phyloP scores from a whole-genome alignment of 306 rosid species.

The Pyrus betulifolia region DNA sequence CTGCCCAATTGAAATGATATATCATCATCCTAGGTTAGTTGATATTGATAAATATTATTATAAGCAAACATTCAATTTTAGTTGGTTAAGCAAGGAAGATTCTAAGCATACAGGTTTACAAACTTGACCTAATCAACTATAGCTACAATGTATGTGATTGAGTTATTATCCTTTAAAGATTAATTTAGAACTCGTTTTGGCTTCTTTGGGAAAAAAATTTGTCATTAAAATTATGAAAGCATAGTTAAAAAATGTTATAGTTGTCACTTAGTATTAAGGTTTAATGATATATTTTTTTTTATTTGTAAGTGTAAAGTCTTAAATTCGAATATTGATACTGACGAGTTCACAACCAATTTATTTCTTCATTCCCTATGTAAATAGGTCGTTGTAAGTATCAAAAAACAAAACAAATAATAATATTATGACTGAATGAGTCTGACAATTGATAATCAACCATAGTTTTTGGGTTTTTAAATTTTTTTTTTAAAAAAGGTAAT shows the following conservation, averaged over 20 bases:
- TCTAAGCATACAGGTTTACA: not conserved
- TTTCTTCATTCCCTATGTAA: too few relatives aligned
- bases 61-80: not conserved
- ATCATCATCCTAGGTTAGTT: not conserved
- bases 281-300: too few relatives aligned
- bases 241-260: not conserved
- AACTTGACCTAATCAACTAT: not conserved
- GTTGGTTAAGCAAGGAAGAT: not conserved
- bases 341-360: too few relatives aligned
- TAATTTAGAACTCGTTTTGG: not conserved
- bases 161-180: not conserved
- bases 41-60: not conserved
- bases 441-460: too few relatives aligned
- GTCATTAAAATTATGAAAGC: not conserved
- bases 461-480: too few relatives aligned
- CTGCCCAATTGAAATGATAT: not conserved
- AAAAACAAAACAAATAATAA: too few relatives aligned
- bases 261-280: too few relatives aligned
- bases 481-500: too few relatives aligned
- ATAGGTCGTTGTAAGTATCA: fast-evolving
- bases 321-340: too few relatives aligned
- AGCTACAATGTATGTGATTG: not conserved
- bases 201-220: not conserved
- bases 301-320: too few relatives aligned
- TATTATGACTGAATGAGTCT: too few relatives aligned